Evolutionary conservation across 371 early-diverging fungal genomes (phyloP), one percentile per base, ranked within the genome.

Genomic region (Cladochytrium tenue): DNA sequence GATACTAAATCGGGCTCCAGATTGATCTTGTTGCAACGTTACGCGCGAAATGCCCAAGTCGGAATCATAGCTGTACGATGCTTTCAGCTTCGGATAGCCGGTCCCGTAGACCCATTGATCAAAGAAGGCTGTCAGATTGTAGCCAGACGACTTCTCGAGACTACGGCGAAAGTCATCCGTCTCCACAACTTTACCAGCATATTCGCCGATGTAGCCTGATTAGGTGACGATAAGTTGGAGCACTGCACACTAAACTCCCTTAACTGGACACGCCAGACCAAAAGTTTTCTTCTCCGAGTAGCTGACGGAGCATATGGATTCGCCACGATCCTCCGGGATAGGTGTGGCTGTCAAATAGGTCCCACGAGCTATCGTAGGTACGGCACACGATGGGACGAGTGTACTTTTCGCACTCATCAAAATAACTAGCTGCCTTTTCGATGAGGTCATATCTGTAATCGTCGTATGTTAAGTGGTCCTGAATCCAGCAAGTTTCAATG

Each of bases 21-120:
- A 75, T 59, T 85, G 86, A 0, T 84, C 85, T 64, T 88, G 87
- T 51, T 79, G 75, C 28, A 88, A 53, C 0, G 73, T 59, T 31
- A 88, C 58, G 17, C 67, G 65, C 30, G 77, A 76, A 10, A 63
- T 32, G 7, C 56, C 56, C n/a, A 53, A 61, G 33, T 66, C 71
- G 10, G 66, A 30, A 23, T 72, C 73, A 50, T 71, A 77, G 3
- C 62, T 51, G 62, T 77, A 82, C 4, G 63, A 62, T 23, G 76
- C 85, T 60, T 80, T 87, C 10, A 88, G 53, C 43, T 71, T 73
- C 26, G 86, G 86, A 66, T 75, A 84, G 20, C 88, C 88, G 58
- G 80, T 81, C 25, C 82, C 79, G 64, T 80, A 76, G 30, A 85
- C 36, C 84, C 85, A 88, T 66, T 88, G 82, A 72, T 88, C 88